Evolutionary conservation across 495 filamentous ascomycete species (phyloP), one percentile per base, ranked within the genome.

Genomic region (Hyaloscypha variabilis): DNA sequence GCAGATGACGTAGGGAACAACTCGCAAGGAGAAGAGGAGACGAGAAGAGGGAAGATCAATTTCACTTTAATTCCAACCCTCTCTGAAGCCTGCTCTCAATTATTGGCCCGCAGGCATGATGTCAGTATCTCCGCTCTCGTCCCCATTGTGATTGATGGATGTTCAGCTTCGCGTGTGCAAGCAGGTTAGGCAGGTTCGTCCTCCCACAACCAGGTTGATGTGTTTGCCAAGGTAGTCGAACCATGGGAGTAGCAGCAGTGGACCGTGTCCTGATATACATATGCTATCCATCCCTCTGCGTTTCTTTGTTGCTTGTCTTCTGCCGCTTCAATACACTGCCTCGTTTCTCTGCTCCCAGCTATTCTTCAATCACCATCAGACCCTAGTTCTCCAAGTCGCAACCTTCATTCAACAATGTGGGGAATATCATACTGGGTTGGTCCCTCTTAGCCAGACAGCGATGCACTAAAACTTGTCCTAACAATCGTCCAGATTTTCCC

Each of bases 401-500:
- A 6, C 6, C 31, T 13, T 8, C 1, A 1, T 8, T 11, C 63
- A 53, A 90, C 83, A n/a, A 94, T 84, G 78, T 85, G 85, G 30
- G 87, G 86, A 50, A 87, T 83, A 31, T 84, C 82, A 30, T 85
- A 84, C 63, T 85, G 82, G 83, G 81, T 85, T 72, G 68, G 77
- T 69, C 31, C 21, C 19, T 52, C 25, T 36, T 26, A 24, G 24
- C 39, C 46, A 39, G 30, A 30, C 49, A 25, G 60, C 29, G 17
- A 36, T 46, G 6, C 19, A 60, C 56, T n/a, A 60, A 14, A 46
- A 29, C n/a, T 25, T 13, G 31, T 52, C 42, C 59, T 64, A 64
- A 68, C 42, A 54, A 60, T 21, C 85, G 39, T 83, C 65, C 89
- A 92, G 92, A 74, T 94, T 31, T 86, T 96, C 56, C 94, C 94